Evolutionary conservation across 129 eudicot species (phyloP), one percentile per base, ranked within the genome.

Genomic region (Calendula officinalis): DNA sequence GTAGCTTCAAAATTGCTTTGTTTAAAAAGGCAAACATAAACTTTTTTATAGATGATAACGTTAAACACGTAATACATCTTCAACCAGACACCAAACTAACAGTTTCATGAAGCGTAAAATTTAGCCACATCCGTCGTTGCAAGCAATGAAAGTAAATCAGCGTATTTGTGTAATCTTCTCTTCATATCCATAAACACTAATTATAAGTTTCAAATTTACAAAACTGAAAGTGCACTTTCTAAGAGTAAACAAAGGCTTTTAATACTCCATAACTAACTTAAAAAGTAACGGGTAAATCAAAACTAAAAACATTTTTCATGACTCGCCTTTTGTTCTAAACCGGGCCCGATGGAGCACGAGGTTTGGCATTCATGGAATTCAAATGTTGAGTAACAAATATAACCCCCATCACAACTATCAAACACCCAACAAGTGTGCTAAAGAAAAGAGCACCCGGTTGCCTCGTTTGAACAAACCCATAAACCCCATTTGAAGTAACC

Each of bases 361-460:
- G 99, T 72, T 94, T 91, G 4, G 85, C 95, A 58, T 88, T 82
- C 61, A 68, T 64, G 0, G 99, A 89, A 60, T 89, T 89, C 27
- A 94, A 71, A 85, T 88, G 90, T 60, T 86, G 99, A 41, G 95
- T 75, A 56, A 94, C 83, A 48, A 94, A 94, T 30, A 94, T 78
- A 59, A 89, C 97, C 35, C 87, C 97, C 99, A 94, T 94, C 74
- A 89, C 97, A 33, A 94, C 13, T 5, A 94, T 80, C 33, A 94
- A 80, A 86, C 97, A 94, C 8, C 99, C 97, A 5, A 94, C 97
- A 36, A 94, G 84, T 0, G 94, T 94, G 78, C 99, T 94, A 72
- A 94, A 94, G 87, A 94, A 94, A 48, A 94, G 78, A 32, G 99
- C 99, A 4, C 99, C 99, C 1, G 99, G 99, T 60, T 89, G 99